These are phyloP conservation scores for Trichomonas tenax DNA, from an alignment of 208 protist genomes.

Conservation along the genomic window DNA sequence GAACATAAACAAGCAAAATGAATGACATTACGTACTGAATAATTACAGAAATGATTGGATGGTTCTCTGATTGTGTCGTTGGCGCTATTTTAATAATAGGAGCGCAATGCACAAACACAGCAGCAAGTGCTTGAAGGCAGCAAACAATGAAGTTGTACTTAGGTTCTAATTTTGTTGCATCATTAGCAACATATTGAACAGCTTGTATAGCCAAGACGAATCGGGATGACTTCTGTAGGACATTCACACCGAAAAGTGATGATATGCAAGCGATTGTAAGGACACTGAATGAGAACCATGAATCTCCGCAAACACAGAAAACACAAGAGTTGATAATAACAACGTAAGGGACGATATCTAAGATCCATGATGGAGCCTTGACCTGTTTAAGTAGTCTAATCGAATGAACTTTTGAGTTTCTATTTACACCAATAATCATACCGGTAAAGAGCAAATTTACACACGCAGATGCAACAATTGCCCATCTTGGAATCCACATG, in stretches of 20 bases:
- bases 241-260: background rate
- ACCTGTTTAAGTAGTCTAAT: background rate
- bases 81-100: background rate
- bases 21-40: background rate
- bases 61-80: background rate
- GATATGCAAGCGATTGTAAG: background rate
- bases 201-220: background rate
- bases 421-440: background rate
- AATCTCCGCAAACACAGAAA: background rate
- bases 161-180: background rate
- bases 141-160: background rate
- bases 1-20: background rate
- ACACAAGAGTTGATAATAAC: background rate
- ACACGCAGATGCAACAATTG: background rate
- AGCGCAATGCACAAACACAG: background rate
- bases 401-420: background rate
- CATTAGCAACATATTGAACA: background rate
- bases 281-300: background rate
- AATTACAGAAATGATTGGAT: background rate
- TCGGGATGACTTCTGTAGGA: background rate
- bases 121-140: background rate
- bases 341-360: background rate
- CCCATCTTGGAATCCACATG: background rate
- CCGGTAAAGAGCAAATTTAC: background rate
- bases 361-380: background rate